These are phyloP conservation scores for Pseudogymnoascus sp. DNA, from an alignment of 2,329 filamentous ascomycete genomes.

Conservation along the genomic window DNA sequence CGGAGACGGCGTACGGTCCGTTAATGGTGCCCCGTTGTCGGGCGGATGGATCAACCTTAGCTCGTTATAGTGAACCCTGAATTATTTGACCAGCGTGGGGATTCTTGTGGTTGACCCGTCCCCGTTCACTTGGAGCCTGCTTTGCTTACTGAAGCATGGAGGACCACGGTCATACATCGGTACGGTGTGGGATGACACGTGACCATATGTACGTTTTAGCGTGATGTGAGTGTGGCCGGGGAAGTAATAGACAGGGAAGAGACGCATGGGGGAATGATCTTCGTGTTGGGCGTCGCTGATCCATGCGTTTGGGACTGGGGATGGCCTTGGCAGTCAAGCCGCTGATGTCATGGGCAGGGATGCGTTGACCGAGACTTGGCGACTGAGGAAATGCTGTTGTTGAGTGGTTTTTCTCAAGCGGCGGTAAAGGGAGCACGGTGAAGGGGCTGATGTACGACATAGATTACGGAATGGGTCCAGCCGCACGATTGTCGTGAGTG, in stretches of 20 bases:
- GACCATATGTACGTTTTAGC: not conserved
- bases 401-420: not conserved
- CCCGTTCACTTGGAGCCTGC: not conserved
- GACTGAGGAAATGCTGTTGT: not conserved
- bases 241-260: not conserved
- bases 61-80: not conserved
- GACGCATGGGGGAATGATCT: not conserved
- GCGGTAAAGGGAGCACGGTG: not conserved
- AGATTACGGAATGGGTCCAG: constrained; percentile 4
- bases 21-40: not conserved
- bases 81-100: not conserved
- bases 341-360: constrained; percentile 4
- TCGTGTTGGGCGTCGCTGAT: not conserved
- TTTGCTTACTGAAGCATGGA: not conserved
- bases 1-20: not conserved
- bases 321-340: not conserved
- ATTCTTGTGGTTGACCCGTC: not conserved
- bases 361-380: not conserved
- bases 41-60: not conserved
- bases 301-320: not conserved
- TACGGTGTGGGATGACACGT: not conserved
- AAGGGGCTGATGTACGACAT: constrained; percentile 4
- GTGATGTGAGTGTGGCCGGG: constrained; percentile 6
- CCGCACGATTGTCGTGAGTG: not conserved
- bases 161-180: not conserved